These are phyloP conservation scores for Blastomyces parvus DNA, from an alignment of 2,329 filamentous ascomycete species.

Conservation along the genomic window DNA sequence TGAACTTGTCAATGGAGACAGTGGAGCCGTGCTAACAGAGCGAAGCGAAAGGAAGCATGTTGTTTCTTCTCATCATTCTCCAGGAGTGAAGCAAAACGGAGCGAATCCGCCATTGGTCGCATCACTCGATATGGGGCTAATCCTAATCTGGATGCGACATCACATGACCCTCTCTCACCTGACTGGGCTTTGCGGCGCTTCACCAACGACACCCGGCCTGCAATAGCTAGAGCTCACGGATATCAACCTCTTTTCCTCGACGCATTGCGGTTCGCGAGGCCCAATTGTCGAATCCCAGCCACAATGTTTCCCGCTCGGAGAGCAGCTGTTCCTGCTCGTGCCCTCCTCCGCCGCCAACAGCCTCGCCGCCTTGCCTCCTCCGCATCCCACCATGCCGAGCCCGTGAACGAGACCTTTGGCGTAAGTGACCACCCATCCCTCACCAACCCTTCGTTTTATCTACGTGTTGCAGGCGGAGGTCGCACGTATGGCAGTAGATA, in stretches of 20 bases:
- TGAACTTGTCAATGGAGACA: neutral
- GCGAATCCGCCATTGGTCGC: neutral
- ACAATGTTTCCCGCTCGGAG: slow-evolving; percentile 36
- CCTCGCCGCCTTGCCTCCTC: slow-evolving; percentile 38
- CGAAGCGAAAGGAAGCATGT: neutral
- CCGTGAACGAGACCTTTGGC: slow-evolving; percentile 39
- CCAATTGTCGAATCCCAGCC: slow-evolving; percentile 3
- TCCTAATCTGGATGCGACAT: slow-evolving; percentile 12
- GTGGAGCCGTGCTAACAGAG: neutral
- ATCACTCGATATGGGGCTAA: slow-evolving; percentile 6
- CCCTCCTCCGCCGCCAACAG: slow-evolving; percentile 33
- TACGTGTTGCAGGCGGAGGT: neutral
- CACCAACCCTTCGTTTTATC: neutral
- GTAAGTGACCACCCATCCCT: slow-evolving; percentile 26
- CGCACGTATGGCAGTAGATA: neutral
- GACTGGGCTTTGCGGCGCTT: neutral
- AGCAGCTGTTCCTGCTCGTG: slow-evolving; percentile 30
- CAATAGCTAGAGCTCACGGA: neutral
- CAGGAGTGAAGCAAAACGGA: neutral
- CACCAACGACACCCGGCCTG: neutral
- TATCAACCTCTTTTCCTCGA: neutral
- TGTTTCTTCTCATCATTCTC: neutral
- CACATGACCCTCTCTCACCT: slow-evolving; percentile 13
- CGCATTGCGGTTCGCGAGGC: slow-evolving; percentile 3
- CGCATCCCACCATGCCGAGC: slow-evolving; percentile 32